Evolutionary conservation across 1,284 basidiomycete species (phyloP), one percentile per base, ranked within the genome.

Genomic region (Leccinum variabile): DNA sequence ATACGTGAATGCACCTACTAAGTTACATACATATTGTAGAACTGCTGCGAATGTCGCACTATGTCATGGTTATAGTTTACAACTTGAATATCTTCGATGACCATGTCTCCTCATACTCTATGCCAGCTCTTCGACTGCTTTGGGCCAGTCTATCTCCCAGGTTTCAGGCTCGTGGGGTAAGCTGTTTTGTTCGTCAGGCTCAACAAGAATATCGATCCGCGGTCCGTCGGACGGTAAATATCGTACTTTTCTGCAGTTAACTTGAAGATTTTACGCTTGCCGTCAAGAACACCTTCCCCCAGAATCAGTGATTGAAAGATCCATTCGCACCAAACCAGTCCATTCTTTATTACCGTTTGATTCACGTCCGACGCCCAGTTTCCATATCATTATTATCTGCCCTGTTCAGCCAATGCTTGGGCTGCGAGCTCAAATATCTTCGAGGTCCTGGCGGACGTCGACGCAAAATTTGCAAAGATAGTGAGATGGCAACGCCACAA

Each of bases 381-480:
- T n/a, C n/a, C n/a, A n/a, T n/a, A n/a, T n/a, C n/a, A n/a, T n/a
- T n/a, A n/a, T n/a, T n/a, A n/a, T n/a, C n/a, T n/a, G n/a, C n/a
- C n/a, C n/a, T n/a, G n/a, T n/a, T n/a, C n/a, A n/a, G n/a, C n/a
- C n/a, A n/a, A n/a, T n/a, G n/a, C n/a, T n/a, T n/a, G n/a, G n/a
- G n/a, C n/a, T n/a, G n/a, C n/a, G n/a, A 86, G 82, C 68, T 87
- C 89, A 18, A 78, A 68, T 56, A 81, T 92, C 56, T 88, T 91
- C 70, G 90, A 92, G 58, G 77, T 82, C 14, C 75, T 90, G 53
- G 81, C 83, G 1, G 90, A 92, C 39, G 81, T 91, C 57, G 87
- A 92, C 68, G 66, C 77, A 65, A 92, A 89, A 76, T 91, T 89
- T 72, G 82, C 84, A 44, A 92, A 90, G 77, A 71, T 88, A 62